Base-by-base conservation (phyloP, 345 rosid genomes). In the Rhodomyrtus tomentosa region DNA sequence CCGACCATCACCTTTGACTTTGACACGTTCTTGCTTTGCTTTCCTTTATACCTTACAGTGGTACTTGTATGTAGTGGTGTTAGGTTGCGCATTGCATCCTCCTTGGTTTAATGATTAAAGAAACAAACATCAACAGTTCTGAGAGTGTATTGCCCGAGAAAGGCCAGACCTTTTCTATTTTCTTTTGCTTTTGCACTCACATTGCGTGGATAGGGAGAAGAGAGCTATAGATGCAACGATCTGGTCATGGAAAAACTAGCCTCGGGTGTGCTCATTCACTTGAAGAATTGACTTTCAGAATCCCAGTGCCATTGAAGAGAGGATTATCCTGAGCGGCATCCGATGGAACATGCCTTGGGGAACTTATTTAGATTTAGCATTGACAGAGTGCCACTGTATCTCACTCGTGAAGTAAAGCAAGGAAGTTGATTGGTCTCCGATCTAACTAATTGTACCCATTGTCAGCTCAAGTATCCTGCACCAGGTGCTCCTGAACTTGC, bases 401-500 rank as follows among this genome's bases (percentile, higher is more conserved):
- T 50, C 55, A 82, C 1, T 0, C 1, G 49, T 36, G 29, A 50
- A 53, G 24, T 8, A 11, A 58, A 83, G 36, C 24, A 2, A 38
- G 50, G 79, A 82, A 10, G 50, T 83, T 48, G 32, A 32, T 45
- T 82, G 51, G 6, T 55, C 58, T 20, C 36, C 2, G 5, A 25
- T 83, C 36, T 21, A 62, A 40, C 45, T 51, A 16, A 83, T 4
- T 49, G 36, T 82, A 48, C 50, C n/a, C 5, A 48, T 48, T 55
- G 32, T 50, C 91, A 95, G 99, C 87, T 95, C 83, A 92, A 94
- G 89, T 97, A 97, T 82, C 94, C 94, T 20, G 95, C 99, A 4
- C 98, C 98, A 40, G 99, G 99, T 84, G 96, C 99, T 2, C 95
- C 96, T 12, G 95, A 88, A 79, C 83, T 97, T 87, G 99, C 95